These are phyloP conservation scores for Moesziomyces sp. DNA, from an alignment of 1,284 basidiomycete species.

Conservation along the genomic window DNA sequence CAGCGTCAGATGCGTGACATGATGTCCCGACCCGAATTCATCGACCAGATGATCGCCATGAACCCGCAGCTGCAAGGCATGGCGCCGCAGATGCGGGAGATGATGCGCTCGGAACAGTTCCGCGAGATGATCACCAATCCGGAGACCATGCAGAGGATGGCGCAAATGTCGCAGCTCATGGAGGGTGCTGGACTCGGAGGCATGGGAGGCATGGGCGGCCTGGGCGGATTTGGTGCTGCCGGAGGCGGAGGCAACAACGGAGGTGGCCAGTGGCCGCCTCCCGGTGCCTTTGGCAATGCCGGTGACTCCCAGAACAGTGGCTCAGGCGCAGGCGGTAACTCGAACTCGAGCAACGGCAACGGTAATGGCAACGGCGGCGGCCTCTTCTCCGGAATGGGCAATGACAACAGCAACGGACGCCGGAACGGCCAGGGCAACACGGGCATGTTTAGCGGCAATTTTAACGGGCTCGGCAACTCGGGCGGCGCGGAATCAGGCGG, in stretches of 20 bases:
- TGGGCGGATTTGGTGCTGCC: constrained; percentile 23
- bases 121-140: constrained; percentile 64
- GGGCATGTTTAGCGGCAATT: constrained; percentile 19
- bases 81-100: constrained; percentile 61
- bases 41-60: constrained; percentile 65
- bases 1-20: constrained; percentile 62
- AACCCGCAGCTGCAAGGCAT: constrained; percentile 62
- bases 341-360: constrained; percentile 3
- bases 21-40: constrained; percentile 61
- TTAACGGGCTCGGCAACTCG: constrained; percentile 19
- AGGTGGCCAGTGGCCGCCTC: constrained; percentile 50
- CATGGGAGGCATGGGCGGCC: constrained; percentile 21
- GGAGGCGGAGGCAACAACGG: constrained; percentile 21
- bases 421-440: constrained; percentile 19
- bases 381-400: constrained; percentile 3
- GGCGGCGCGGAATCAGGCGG: constrained; percentile 14
- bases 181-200: constrained; percentile 46
- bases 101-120: constrained; percentile 64
- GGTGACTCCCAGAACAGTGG: neutral
- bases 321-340: neutral
- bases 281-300: constrained; percentile 48
- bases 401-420: constrained; percentile 3
- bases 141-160: constrained; percentile 61
- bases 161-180: constrained; percentile 55
- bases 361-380: constrained; percentile 6